phyloP scores from a whole-genome alignment of 257 asterid species.

The Nicotiana obtusifolia region DNA sequence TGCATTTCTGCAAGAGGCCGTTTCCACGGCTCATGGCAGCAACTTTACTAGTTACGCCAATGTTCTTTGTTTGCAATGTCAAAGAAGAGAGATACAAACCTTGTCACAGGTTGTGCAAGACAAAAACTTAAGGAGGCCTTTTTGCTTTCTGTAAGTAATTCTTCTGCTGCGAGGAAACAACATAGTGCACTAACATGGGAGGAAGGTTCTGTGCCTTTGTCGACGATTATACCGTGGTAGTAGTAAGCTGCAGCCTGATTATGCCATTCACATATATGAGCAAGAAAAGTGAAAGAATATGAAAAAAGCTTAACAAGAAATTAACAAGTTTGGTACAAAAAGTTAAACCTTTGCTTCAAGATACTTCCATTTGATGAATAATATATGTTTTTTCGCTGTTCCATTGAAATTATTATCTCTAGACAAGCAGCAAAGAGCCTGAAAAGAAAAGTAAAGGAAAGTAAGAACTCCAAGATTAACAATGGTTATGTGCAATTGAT shows the following conservation, averaged over 20 bases:
- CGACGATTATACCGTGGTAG: constrained; percentile 68
- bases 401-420: constrained; percentile 16
- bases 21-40: too few species aligned
- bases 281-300: background rate
- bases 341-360: constrained; percentile 69
- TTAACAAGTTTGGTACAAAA: background rate
- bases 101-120: constrained; percentile 71
- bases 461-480: background rate
- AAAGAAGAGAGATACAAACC: constrained; percentile 25
- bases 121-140: constrained; percentile 72
- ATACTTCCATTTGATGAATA: constrained; percentile 77
- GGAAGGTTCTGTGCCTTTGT: constrained; percentile 61
- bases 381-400: constrained; percentile 47
- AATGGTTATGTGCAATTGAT: background rate
- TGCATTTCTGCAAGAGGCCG: too few species aligned
- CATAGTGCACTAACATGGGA: constrained; percentile 53
- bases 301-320: background rate
- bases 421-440: constrained; percentile 64
- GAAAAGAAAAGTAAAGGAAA: background rate
- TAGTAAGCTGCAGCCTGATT: constrained; percentile 76
- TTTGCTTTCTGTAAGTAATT: constrained; percentile 62
- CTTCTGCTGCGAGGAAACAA: constrained; percentile 73
- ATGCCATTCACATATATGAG: constrained; percentile 2
- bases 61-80: too few species aligned
- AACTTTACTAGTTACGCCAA: too few species aligned